Conservation (phyloP, 176 grass and related monocot species). For the Oryza meyeriana region DNA sequence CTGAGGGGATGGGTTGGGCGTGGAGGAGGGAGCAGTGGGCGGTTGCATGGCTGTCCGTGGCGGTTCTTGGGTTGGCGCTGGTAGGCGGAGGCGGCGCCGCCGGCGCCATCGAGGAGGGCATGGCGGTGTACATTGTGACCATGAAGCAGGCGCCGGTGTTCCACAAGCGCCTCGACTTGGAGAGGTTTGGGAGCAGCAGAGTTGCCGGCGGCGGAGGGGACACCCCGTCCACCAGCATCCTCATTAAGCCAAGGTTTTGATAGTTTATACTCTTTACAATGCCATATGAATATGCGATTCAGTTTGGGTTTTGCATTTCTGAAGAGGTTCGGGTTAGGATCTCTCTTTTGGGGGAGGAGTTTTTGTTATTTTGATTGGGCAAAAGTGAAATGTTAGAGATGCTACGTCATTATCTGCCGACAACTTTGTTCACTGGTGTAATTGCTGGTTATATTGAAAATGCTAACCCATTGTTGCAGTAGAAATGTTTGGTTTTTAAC, state of each 20-base stretch:
- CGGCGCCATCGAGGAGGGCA: constrained; percentile 52
- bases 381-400: not conserved
- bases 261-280: not conserved
- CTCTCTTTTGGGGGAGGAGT: not conserved
- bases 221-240: constrained; percentile 51
- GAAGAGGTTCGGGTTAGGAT: not conserved
- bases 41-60: not conserved
- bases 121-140: constrained; percentile 86
- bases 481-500: not conserved
- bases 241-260: constrained; percentile 65
- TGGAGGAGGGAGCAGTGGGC: not conserved
- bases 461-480: not conserved
- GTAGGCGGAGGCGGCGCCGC: not conserved
- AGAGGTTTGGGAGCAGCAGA: constrained; percentile 44
- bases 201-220: constrained; percentile 33
- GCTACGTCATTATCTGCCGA: not conserved
- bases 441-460: not conserved
- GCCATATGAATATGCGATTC: not conserved
- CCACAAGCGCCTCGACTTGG: constrained; percentile 53
- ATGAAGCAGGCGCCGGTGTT: constrained; percentile 69
- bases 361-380: constrained; percentile 7
- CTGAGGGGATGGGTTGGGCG: constrained; percentile 28
- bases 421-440: not conserved
- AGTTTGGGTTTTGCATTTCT: not conserved
- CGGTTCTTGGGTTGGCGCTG: constrained; percentile 33